Evolutionary conservation across 2,329 filamentous ascomycete genomes (phyloP).

Genomic region (Hypoxylon sp.): DNA sequence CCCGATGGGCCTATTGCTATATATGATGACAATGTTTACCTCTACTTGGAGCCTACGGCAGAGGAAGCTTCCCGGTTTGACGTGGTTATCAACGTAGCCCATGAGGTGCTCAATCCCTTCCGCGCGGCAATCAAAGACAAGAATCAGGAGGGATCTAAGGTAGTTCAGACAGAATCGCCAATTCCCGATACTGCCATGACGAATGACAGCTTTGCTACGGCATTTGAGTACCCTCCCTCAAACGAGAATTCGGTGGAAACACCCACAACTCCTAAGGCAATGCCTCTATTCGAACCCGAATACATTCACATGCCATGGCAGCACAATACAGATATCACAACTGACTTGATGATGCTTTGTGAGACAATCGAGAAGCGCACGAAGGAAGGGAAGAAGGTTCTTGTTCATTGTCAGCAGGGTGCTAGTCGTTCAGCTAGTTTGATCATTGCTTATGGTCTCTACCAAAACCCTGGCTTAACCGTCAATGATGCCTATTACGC

Average conservation of each 20-base stretch:
- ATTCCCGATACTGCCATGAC: slow-evolving; percentile 71
- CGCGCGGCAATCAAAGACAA: slow-evolving; percentile 53
- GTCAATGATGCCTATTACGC: slow-evolving; percentile 88
- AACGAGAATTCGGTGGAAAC: slow-evolving; percentile 60
- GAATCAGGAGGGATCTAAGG: slow-evolving; percentile 48
- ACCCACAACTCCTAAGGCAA: slow-evolving; percentile 72
- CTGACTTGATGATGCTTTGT: slow-evolving; percentile 81
- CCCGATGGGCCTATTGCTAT: slow-evolving; percentile 87
- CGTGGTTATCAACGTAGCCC: slow-evolving; percentile 87
- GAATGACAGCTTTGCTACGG: slow-evolving; percentile 71
- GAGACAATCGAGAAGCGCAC: slow-evolving; percentile 82
- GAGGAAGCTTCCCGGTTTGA: slow-evolving; percentile 85
- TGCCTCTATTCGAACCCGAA: slow-evolving; percentile 71
- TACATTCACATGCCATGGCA: slow-evolving; percentile 93
- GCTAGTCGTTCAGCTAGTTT: slow-evolving; percentile 88
- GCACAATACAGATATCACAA: slow-evolving; percentile 88
- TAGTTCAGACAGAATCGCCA: slow-evolving; percentile 59
- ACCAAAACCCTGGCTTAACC: slow-evolving; percentile 80
- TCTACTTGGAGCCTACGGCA: slow-evolving; percentile 84
- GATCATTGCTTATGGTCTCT: slow-evolving; percentile 88
- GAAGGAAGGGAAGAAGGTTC: slow-evolving; percentile 80
- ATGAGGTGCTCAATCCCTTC: slow-evolving; percentile 86
- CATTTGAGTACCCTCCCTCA: slow-evolving; percentile 69
- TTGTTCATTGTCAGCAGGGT: slow-evolving; percentile 89
- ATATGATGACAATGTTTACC: slow-evolving; percentile 81